phyloP scores from a whole-genome alignment of 495 filamentous ascomycete genomes.

The Penicillium diatomitis region DNA sequence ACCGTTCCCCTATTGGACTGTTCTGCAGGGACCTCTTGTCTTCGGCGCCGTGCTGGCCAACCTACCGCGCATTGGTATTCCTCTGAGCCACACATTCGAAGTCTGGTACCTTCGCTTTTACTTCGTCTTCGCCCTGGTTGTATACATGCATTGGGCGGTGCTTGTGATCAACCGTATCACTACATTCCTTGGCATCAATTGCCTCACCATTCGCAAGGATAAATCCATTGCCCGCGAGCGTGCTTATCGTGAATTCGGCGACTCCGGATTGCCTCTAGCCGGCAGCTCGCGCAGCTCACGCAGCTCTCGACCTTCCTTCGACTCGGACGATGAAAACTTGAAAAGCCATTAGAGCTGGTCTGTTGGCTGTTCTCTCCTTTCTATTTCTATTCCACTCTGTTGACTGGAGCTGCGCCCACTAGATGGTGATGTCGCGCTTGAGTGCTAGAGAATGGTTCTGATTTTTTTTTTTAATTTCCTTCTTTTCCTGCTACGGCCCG shows the following conservation, averaged over 20 bases:
- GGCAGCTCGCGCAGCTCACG: conserved; percentile 1
- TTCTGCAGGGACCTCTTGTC: conserved; percentile 76
- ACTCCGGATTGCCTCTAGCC: conserved; percentile 9
- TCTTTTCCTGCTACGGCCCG: too few relatives aligned
- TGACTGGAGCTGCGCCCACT: too few relatives aligned
- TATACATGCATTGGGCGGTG: conserved; percentile 87
- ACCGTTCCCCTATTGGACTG: conserved; percentile 94
- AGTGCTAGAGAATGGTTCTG: too few relatives aligned
- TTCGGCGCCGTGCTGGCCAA: conserved; percentile 78
- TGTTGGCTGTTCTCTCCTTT: neutral
- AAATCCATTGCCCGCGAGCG: conserved; percentile 34
- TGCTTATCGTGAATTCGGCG: conserved; percentile 31
- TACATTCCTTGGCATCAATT: conserved; percentile 83
- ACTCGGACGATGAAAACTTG: conserved; percentile 8
- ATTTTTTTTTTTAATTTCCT: conserved; percentile 3
- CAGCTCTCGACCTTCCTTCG: neutral
- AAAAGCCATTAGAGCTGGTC: conserved; percentile 16
- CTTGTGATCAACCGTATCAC: conserved; percentile 90
- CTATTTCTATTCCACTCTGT: too few relatives aligned
- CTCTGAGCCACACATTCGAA: conserved; percentile 51
- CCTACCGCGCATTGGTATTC: conserved; percentile 67
- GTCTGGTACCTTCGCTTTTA: conserved; percentile 74
- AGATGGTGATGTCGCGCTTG: too few relatives aligned
- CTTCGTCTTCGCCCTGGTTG: conserved; percentile 67
- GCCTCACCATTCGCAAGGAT: conserved; percentile 72